These are phyloP conservation scores for Tuber microsphaerosporum DNA, from an alignment of 495 filamentous ascomycete genomes.

Conservation along the genomic window DNA sequence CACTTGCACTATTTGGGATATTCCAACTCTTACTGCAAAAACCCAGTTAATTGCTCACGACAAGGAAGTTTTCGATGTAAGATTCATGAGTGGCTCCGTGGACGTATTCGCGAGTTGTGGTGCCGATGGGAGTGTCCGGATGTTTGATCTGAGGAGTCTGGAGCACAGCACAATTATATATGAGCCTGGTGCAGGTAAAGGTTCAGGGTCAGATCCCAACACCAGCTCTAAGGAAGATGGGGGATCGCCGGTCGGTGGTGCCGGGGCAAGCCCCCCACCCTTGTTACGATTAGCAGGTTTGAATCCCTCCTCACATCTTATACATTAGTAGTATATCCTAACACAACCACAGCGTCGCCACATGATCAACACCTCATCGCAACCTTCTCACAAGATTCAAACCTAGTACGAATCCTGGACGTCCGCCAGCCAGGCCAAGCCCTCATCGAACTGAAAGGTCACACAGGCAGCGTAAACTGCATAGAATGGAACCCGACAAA, in stretches of 20 bases:
- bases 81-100: slow-evolving; percentile 91
- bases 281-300: slow-evolving; percentile 71
- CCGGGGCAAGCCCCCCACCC: slow-evolving; percentile 55
- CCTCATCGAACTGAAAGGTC: slow-evolving; percentile 87
- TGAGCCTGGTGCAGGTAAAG: slow-evolving; percentile 61
- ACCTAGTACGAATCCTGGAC: slow-evolving; percentile 88
- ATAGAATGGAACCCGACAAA: slow-evolving; percentile 91
- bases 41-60: slow-evolving; percentile 98
- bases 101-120: slow-evolving; percentile 98
- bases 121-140: slow-evolving; percentile 93
- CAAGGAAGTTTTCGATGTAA: slow-evolving; percentile 97
- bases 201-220: slow-evolving; percentile 16
- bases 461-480: slow-evolving; percentile 75
- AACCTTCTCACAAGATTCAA: slow-evolving; percentile 90
- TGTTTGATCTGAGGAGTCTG: slow-evolving; percentile 95
- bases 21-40: slow-evolving; percentile 93
- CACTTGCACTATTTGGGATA: slow-evolving; percentile 99
- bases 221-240: slow-evolving; percentile 64
- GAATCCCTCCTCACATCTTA: slow-evolving; percentile 9
- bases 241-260: slow-evolving; percentile 44
- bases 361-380: slow-evolving; percentile 93
- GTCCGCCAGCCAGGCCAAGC: slow-evolving; percentile 95
- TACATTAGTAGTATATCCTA: not conserved
- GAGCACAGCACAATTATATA: slow-evolving; percentile 99
- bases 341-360: slow-evolving; percentile 58